phyloP scores from a whole-genome alignment of 1,284 basidiomycete genomes.

The Papiliotrema fonsecae region DNA sequence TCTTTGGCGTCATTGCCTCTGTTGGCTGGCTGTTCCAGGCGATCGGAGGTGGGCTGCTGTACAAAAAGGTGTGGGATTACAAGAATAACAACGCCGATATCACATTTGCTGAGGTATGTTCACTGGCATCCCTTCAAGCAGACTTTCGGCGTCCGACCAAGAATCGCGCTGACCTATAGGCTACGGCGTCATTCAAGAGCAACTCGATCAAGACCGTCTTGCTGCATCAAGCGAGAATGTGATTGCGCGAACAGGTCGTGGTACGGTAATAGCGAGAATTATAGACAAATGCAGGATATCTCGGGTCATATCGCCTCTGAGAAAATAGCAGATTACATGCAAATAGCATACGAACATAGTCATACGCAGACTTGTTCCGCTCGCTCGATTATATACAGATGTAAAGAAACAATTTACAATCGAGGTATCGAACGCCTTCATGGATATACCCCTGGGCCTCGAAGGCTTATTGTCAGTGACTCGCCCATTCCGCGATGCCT shows the following conservation, averaged over 20 bases:
- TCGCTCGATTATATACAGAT: too few species aligned
- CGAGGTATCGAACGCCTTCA: not conserved
- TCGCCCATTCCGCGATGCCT: not conserved
- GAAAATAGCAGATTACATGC: too few species aligned
- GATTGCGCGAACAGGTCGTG: not conserved
- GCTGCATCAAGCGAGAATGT: conserved; percentile 37
- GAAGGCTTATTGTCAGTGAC: not conserved
- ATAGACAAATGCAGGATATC: not conserved
- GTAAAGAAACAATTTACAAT: not conserved
- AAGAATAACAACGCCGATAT: conserved; percentile 47
- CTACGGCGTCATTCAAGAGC: conserved; percentile 38
- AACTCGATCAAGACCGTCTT: conserved; percentile 43
- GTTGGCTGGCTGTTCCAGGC: conserved; percentile 82
- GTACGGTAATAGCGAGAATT: not conserved
- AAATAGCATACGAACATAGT: too few species aligned
- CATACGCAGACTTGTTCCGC: too few species aligned
- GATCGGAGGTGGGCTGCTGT: conserved; percentile 42
- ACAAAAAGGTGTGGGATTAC: conserved; percentile 47
- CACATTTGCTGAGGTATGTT: conserved; percentile 33
- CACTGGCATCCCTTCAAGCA: not conserved
- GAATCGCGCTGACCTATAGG: conserved; percentile 15
- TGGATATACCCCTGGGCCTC: too few species aligned
- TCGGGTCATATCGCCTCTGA: too few species aligned
- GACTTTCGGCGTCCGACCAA: too few species aligned
- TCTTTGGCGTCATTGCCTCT: conserved; percentile 73